Conservation (phyloP, 2,329 filamentous ascomycete species). For the Coniella lustricola region DNA sequence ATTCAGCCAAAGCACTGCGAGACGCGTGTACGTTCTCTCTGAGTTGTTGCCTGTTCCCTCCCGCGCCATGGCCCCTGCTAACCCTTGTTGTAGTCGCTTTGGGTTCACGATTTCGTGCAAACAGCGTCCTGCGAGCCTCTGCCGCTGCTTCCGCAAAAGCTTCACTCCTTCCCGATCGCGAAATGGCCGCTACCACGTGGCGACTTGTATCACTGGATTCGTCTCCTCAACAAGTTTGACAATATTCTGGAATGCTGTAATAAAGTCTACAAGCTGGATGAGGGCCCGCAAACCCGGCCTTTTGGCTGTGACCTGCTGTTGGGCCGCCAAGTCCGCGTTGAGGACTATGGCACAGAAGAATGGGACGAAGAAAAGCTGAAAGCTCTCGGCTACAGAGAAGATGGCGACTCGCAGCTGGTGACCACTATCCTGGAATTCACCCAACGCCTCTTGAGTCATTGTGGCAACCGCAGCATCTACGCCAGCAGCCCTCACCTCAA, state of each 20-base stretch:
- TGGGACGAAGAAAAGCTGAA: constrained; percentile 42
- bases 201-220: constrained; percentile 97
- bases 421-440: constrained; percentile 81
- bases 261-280: constrained; percentile 68
- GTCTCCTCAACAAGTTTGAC: constrained; percentile 88
- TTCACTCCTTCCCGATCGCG: constrained; percentile 68
- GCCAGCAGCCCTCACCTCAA: constrained; percentile 87
- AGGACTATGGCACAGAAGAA: constrained; percentile 42
- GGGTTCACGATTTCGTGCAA: constrained; percentile 74
- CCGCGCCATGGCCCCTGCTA: constrained; percentile 19
- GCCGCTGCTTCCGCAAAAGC: constrained; percentile 67
- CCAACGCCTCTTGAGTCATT: constrained; percentile 81
- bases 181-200: constrained; percentile 94
- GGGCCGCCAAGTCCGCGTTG: constrained; percentile 47
- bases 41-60: neutral
- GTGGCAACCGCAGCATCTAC: constrained; percentile 93
- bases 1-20: constrained; percentile 62
- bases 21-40: constrained; percentile 47
- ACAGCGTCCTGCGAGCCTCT: constrained; percentile 62
- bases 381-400: constrained; percentile 56
- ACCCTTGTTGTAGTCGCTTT: constrained; percentile 62
- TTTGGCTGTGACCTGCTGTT: constrained; percentile 63
- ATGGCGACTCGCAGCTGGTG: constrained; percentile 76
- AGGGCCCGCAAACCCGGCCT: constrained; percentile 71
- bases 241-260: constrained; percentile 77